Base-by-base conservation (phyloP, 257 asterid genomes). In the Solanum pinnatisectum region DNA sequence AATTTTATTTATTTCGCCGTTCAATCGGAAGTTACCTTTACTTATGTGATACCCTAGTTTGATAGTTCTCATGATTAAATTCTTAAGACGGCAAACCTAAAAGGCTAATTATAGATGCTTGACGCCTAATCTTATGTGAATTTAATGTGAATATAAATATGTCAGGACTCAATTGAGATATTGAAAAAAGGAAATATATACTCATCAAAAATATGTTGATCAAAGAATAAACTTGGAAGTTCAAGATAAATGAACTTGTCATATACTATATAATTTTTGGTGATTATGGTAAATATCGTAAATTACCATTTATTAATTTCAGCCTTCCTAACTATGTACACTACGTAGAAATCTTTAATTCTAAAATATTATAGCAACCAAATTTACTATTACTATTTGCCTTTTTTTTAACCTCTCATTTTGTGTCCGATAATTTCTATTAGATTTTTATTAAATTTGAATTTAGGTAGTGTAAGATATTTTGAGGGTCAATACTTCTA, bases 11-110 rank as follows among this genome's bases (percentile, higher is more conserved):
- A 25, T 27, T 67, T 27, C 8, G 3, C 1, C 7, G 15, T 1
- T 5, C 2, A 6, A 27, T 1, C 22, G 2, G 0, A 12, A 67
- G 8, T 12, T 11, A 25, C 1, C 20, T 11, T 27, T 12, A 0
- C 36, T 6, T 15, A 4, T 67, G 0, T 0, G 2, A 27, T 67
- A 27, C 1, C 8, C 16, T 16, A 27, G 10, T 10, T 67, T 25
- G 20, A 12, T 13, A 27, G 36, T 67, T 27, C 2, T 4, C 35
- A 67, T 11, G 10, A 6, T 25, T 67, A 15, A 6, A 12, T 13
- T 3, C 3, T 67, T 8, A 67, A 67, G 10, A 27, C 4, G 20
- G 14, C 18, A 11, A n/a, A 65, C 4, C 14, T 12, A 5, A 65
- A 25, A 25, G 5, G 3, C 1, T 65, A 65, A 11, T 11, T 5